A percentile compares a stretch with the other conserved stretches of the same genome.
phyloP scores from a whole-genome alignment of 176 grass and related monocot species.

The Aegilops umbellulata region DNA sequence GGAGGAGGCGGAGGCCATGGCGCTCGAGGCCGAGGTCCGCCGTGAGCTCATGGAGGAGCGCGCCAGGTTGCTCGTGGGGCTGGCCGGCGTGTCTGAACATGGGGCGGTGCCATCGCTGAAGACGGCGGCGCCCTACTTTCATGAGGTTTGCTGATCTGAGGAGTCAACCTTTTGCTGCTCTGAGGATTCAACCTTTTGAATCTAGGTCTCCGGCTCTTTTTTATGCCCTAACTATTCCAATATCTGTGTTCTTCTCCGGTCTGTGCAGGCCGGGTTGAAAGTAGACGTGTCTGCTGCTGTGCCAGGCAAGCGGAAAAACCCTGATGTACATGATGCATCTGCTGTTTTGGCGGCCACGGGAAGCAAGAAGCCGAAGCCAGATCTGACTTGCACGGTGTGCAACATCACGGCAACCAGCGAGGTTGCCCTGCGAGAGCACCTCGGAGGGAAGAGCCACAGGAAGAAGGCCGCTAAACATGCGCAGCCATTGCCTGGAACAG shows the following conservation, averaged over 20 bases:
- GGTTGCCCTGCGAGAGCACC: slow-evolving; percentile 16
- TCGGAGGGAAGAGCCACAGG: slow-evolving; percentile 23
- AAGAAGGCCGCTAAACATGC: neutral
- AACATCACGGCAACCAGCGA: slow-evolving; percentile 3
- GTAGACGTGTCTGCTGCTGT: neutral
- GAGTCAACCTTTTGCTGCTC: neutral
- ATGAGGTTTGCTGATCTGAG: neutral
- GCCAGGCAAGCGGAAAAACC: slow-evolving; percentile 22
- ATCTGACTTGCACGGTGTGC: slow-evolving; percentile 22
- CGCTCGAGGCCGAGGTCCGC: slow-evolving; percentile 33
- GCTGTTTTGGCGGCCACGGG: neutral
- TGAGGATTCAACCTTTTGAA: no score
- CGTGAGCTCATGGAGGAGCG: slow-evolving; percentile 22
- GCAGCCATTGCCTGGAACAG: neutral
- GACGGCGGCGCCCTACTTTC: neutral
- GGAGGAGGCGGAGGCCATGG: slow-evolving; percentile 12
- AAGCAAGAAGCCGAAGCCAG: slow-evolving; percentile 17
- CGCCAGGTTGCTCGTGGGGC: neutral
- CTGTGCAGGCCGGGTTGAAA: neutral
- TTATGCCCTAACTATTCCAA: neutral
- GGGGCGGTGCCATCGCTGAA: neutral
- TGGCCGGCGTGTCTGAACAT: neutral
- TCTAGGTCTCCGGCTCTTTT: neutral
- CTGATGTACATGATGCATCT: neutral
- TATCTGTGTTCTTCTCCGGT: neutral